phyloP scores from a whole-genome alignment of 2,329 filamentous ascomycete genomes.

The Pyrenophora graminea region DNA sequence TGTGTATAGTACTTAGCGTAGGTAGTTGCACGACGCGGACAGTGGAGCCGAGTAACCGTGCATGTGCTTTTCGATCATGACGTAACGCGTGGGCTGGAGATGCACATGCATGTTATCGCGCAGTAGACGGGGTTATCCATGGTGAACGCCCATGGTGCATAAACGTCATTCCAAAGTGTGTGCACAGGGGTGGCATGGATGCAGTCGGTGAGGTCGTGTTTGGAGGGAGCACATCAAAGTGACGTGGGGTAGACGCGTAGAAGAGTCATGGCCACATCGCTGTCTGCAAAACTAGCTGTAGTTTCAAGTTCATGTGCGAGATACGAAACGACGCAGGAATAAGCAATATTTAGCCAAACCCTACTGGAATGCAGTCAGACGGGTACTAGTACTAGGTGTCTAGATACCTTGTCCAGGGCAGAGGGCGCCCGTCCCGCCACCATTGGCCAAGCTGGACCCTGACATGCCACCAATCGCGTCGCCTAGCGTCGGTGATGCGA shows the following conservation, averaged over 20 bases:
- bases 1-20: background rate
- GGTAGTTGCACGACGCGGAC: background rate
- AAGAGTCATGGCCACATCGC: too few species aligned
- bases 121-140: background rate
- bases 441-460: slow-evolving; percentile 21
- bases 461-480: slow-evolving; percentile 22
- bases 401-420: background rate
- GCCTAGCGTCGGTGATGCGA: slow-evolving; percentile 17
- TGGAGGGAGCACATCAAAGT: too few species aligned
- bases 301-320: too few species aligned
- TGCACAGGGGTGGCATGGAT: too few species aligned
- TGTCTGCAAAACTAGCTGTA: too few species aligned
- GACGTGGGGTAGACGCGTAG: too few species aligned
- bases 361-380: background rate
- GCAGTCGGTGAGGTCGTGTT: too few species aligned
- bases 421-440: background rate
- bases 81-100: slow-evolving; percentile 12
- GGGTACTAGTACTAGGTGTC: too few species aligned
- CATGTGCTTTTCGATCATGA: slow-evolving; percentile 13
- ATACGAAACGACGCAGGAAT: too few species aligned
- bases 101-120: slow-evolving; percentile 9
- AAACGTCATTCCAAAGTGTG: too few species aligned
- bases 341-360: too few species aligned
- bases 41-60: slow-evolving; percentile 16
- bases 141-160: too few species aligned